phyloP scores from a whole-genome alignment of 176 grass and related monocot species.

The Melocanna baccifera region DNA sequence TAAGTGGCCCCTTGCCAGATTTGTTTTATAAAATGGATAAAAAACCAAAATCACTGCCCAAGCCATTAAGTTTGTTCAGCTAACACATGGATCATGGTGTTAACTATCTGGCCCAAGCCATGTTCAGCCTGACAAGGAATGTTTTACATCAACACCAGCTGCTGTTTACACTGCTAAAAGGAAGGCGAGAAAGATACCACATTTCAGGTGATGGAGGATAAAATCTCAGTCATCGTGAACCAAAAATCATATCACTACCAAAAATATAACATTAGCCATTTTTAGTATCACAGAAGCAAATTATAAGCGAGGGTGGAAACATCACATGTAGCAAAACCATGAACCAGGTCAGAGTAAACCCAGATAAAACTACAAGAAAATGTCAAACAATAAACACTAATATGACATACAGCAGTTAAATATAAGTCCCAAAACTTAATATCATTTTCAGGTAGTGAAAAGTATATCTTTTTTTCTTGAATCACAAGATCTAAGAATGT shows the following conservation, averaged over 20 bases:
- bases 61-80: not conserved
- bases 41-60: not conserved
- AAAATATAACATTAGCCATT: not conserved
- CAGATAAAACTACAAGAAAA: not conserved
- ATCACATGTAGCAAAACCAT: not conserved
- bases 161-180: not conserved
- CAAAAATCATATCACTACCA: not conserved
- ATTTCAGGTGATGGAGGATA: not conserved
- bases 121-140: not conserved
- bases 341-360: constrained; percentile 8
- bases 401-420: constrained; percentile 2
- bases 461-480: not conserved
- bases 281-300: not conserved
- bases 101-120: not conserved
- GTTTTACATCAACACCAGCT: not conserved
- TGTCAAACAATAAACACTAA: not conserved
- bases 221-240: not conserved
- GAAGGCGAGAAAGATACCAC: not conserved
- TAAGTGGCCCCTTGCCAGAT: not conserved
- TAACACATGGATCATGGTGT: not conserved
- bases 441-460: not conserved
- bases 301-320: not conserved
- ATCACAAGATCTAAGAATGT: not conserved
- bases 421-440: not conserved
- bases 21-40: not conserved